Conservation (phyloP, 2,329 filamentous ascomycete genomes). For the Scytalidium sp. region DNA sequence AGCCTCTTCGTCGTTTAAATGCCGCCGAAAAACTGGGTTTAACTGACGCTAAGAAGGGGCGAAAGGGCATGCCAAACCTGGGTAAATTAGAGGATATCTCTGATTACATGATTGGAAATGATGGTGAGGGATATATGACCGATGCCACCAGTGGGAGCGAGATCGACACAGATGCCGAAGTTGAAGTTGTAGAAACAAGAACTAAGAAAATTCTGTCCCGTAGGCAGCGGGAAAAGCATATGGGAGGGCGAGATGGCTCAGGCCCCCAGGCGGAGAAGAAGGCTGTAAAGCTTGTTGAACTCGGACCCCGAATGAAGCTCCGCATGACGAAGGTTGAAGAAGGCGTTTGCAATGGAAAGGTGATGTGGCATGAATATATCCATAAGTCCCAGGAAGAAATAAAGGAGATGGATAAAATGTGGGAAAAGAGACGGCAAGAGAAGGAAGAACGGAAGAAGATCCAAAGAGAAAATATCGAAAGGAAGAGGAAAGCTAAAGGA, state of each 20-base stretch:
- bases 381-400: conserved; percentile 79
- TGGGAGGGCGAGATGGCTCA: conserved; percentile 38
- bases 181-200: conserved; percentile 72
- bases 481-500: conserved; percentile 64
- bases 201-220: conserved; percentile 57
- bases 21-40: conserved; percentile 69
- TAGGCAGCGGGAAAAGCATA: conserved; percentile 35
- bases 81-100: conserved; percentile 89
- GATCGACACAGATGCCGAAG: conserved; percentile 89
- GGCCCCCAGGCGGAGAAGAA: conserved; percentile 59
- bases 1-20: conserved; percentile 78
- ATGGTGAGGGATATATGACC: conserved; percentile 78
- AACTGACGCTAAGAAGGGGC: conserved; percentile 50
- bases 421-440: conserved; percentile 73
- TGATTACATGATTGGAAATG: conserved; percentile 86
- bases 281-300: conserved; percentile 86
- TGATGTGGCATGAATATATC: conserved; percentile 98
- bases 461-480: conserved; percentile 88
- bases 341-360: conserved; percentile 80
- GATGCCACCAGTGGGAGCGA: conserved; percentile 86
- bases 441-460: conserved; percentile 79
- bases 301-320: conserved; percentile 86
- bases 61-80: conserved; percentile 81
- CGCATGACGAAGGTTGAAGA: conserved; percentile 96
- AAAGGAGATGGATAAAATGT: conserved; percentile 74